Conservation (phyloP, 2,329 filamentous ascomycete genomes). For the Botrytis deweyae region DNA sequence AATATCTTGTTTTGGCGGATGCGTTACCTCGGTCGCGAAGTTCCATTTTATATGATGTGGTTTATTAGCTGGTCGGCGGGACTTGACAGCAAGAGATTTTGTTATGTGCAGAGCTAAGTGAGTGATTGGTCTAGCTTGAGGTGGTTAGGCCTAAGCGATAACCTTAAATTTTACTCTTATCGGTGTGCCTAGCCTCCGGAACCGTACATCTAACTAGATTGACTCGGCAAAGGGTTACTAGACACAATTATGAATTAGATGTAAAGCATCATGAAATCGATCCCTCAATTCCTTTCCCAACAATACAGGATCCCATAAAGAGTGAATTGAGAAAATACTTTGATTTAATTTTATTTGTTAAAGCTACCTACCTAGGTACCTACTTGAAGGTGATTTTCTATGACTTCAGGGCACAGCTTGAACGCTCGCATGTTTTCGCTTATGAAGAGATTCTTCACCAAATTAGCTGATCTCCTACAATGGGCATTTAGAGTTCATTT, state of each 20-base stretch:
- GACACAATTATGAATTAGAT: not conserved
- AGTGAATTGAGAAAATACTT: not conserved
- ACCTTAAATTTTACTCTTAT: conserved; percentile 16
- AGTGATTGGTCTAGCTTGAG: conserved; percentile 5
- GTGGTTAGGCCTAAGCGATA: conserved; percentile 6
- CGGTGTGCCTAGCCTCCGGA: not conserved
- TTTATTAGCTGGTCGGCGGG: not conserved
- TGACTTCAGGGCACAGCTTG: not conserved
- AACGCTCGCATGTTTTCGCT: conserved; percentile 10
- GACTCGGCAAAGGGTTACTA: not conserved
- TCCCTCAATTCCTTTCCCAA: not conserved
- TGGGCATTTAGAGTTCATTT: not conserved
- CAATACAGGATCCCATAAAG: no score
- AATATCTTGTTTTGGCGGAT: conserved; percentile 13
- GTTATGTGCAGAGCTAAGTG: conserved; percentile 14
- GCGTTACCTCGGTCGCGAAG: conserved; percentile 11
- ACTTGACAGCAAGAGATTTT: conserved; percentile 11
- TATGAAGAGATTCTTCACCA: not conserved
- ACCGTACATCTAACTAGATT: not conserved
- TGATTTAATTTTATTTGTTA: not conserved
- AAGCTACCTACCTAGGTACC: not conserved
- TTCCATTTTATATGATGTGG: conserved; percentile 11
- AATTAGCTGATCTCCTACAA: not conserved
- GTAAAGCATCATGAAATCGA: not conserved
- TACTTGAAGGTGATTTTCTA: not conserved